A percentile compares a stretch with the other conserved stretches of the same genome.
Evolutionary conservation across 1,284 basidiomycete species (phyloP).

Genomic region (Ganoderma leucocontextum): DNA sequence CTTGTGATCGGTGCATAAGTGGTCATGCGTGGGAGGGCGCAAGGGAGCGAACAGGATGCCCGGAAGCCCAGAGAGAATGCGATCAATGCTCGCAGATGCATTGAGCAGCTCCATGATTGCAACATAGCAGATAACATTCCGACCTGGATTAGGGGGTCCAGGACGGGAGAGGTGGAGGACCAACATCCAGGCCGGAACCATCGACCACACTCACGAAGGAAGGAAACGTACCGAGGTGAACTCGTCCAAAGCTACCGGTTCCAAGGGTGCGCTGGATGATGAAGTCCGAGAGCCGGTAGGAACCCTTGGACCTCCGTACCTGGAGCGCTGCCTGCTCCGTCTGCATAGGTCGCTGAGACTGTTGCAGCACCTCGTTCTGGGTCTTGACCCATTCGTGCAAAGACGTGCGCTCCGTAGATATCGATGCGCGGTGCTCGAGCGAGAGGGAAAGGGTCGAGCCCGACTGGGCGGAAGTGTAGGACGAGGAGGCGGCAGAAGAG

Average conservation of each 20-base stretch:
- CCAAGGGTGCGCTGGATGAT: conserved; percentile 84
- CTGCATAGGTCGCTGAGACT: conserved; percentile 11
- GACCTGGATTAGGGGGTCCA: not conserved
- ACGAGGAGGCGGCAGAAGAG: conserved; percentile 35
- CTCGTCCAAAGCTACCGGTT: conserved; percentile 94
- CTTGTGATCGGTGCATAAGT: not conserved
- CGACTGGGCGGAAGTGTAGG: conserved; percentile 26
- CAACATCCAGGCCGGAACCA: conserved; percentile 23
- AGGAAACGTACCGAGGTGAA: conserved; percentile 79
- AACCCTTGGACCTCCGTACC: conserved; percentile 61
- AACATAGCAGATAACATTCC: not conserved
- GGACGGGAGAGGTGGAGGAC: not conserved
- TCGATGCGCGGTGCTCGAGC: conserved; percentile 60
- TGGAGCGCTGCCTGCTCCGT: conserved; percentile 23
- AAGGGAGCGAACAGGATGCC: not conserved
- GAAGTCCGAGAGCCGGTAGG: conserved; percentile 77
- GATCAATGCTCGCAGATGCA: not conserved
- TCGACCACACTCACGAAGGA: not conserved
- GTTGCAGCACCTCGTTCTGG: conserved; percentile 23
- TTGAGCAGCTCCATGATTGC: not conserved
- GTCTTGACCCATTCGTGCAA: conserved; percentile 57
- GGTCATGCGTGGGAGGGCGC: not conserved
- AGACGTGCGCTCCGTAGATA: conserved; percentile 70
- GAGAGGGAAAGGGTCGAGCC: conserved; percentile 36
- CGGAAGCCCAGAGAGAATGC: not conserved